Base-by-base conservation (phyloP, 2,329 filamentous ascomycete genomes). In the Venturia nashicola region DNA sequence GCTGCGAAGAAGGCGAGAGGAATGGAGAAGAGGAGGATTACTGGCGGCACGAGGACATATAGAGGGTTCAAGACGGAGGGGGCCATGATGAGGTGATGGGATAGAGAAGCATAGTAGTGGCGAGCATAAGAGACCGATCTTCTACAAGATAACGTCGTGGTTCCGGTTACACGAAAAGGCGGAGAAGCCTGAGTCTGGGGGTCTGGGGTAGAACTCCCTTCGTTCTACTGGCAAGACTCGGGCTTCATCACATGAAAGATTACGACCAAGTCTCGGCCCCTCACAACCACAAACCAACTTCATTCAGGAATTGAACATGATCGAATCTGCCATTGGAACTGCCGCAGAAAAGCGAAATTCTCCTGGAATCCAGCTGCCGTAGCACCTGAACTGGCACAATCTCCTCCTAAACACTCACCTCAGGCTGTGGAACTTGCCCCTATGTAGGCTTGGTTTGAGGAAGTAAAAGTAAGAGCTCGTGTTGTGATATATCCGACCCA, bases 1-100 rank as follows among this genome's bases (percentile, higher is more conserved):
- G 69, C 62, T 20, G 75, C 75, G 65, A 77, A 72, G 65, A 74
- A 61, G 61, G 73, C 71, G 55, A 77, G 70, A 27, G 76, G 76
- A 36, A 77, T 67, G 5, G 74, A 75, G 34, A 75, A 62, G 60
- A 72, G 60, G n/a, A 77, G 66, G 34, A 77, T 67, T n/a, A 73
- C 55, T 8, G 74, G 72, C 2, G 74, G 72, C 3, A 70, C 71
- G 27, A 75, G 65, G 3, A 75, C 69, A 39, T 48, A 55, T 5
- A 64, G 43, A 16, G 63, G 63, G 36, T 63, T 54, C n/a, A 51
- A 62, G 42, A 65, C 20, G 11, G 59, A 44, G 14, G 61, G 51
- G 27, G 61, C 43, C 62, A 64, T 64, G 59, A 34, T 16, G 59
- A 44, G 9, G 8, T 40, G 2, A 7, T 14, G 4, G 11, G 9